phyloP scores from a whole-genome alignment of 2,329 filamentous ascomycete genomes.

The Trichophyton benhamiae region DNA sequence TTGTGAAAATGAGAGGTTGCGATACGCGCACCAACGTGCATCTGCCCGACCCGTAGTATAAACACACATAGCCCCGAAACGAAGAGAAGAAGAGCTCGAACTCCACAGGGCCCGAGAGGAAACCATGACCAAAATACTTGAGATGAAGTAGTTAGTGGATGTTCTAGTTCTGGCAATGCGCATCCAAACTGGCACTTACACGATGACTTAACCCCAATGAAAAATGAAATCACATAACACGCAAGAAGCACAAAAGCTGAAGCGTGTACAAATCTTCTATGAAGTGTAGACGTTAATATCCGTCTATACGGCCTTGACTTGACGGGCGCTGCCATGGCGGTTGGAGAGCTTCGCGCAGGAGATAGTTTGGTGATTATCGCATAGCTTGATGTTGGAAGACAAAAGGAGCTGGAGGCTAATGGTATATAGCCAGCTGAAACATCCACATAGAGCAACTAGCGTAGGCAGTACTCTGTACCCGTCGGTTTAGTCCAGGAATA shows the following conservation, averaged over 20 bases:
- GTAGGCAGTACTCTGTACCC: neutral
- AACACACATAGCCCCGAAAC: slow-evolving; percentile 64
- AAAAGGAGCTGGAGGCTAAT: neutral
- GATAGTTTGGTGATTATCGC: slow-evolving; percentile 3
- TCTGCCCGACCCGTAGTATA: slow-evolving; percentile 72
- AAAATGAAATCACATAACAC: slow-evolving; percentile 60
- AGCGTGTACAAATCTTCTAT: slow-evolving; percentile 72
- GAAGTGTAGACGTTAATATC: slow-evolving; percentile 77
- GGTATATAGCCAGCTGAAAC: neutral
- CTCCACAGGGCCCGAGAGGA: slow-evolving; percentile 60
- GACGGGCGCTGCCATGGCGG: slow-evolving; percentile 25
- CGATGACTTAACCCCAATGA: slow-evolving; percentile 57
- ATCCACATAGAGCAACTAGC: neutral
- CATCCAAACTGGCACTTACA: slow-evolving; percentile 38
- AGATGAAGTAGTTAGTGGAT: neutral
- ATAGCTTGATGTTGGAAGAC: neutral
- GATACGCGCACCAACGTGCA: slow-evolving; percentile 62
- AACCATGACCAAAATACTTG: slow-evolving; percentile 78
- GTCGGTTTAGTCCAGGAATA: neutral
- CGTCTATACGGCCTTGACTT: slow-evolving; percentile 57
- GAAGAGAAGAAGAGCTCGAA: slow-evolving; percentile 65
- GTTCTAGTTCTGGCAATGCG: neutral
- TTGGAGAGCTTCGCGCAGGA: slow-evolving; percentile 1
- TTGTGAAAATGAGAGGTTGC: slow-evolving; percentile 56
- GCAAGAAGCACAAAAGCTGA: slow-evolving; percentile 56